These are phyloP conservation scores for Colletotrichum viniferum DNA, from an alignment of 2,329 filamentous ascomycete species.

Conservation along the genomic window DNA sequence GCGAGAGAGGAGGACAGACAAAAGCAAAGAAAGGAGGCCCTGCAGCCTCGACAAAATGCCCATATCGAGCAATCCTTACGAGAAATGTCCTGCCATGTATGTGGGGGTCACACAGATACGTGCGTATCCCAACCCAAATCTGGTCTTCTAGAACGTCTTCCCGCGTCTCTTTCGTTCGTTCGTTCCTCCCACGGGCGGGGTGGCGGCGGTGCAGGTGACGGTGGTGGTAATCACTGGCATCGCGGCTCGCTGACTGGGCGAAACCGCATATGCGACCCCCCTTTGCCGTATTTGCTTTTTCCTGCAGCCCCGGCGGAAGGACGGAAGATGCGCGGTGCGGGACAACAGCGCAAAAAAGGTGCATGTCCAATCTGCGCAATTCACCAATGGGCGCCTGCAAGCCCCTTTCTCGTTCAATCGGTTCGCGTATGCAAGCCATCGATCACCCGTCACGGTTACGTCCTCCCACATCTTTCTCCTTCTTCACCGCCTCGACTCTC, in stretches of 20 bases:
- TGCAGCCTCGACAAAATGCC: neutral
- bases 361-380: neutral
- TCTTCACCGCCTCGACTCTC: constrained; percentile 17
- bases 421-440: neutral
- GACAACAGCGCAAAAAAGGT: neutral
- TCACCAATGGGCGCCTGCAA: neutral
- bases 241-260: neutral
- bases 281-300: constrained; percentile 15
- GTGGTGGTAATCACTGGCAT: neutral
- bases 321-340: neutral
- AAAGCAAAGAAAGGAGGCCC: neutral
- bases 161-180: neutral
- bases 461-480: neutral
- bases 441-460: constrained; percentile 1
- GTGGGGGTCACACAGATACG: constrained; percentile 5
- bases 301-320: neutral
- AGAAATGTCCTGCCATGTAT: constrained; percentile 1
- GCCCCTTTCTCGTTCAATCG: neutral
- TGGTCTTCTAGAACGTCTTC: neutral
- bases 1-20: neutral
- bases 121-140: neutral
- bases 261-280: neutral
- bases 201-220: neutral
- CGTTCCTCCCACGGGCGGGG: neutral
- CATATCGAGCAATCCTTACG: constrained; percentile 1